A percentile compares a stretch with the other conserved stretches of the same genome.
phyloP scores from a whole-genome alignment of 495 filamentous ascomycete genomes.

The Terfezia claveryi region DNA sequence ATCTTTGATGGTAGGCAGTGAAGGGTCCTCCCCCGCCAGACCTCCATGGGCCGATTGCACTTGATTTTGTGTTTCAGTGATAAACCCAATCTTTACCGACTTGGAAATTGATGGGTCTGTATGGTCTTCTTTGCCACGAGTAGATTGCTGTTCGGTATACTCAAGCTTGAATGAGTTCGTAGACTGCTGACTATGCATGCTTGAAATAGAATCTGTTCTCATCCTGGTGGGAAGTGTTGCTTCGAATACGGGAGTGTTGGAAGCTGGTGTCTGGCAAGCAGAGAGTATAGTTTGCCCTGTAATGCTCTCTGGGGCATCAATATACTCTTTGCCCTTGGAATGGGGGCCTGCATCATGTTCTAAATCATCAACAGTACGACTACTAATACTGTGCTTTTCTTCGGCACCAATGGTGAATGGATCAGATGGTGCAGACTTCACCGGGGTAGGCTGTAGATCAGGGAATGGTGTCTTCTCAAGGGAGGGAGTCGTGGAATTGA shows the following conservation, averaged over 20 bases:
- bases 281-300: too few species aligned
- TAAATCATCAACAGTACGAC: too few species aligned
- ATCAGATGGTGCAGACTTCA: not conserved
- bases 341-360: too few species aligned
- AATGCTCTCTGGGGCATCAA: too few species aligned
- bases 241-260: not conserved
- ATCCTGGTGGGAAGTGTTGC: not conserved
- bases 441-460: not conserved
- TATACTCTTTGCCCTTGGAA: too few species aligned
- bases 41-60: not conserved
- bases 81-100: not conserved
- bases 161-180: not conserved
- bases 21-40: not conserved
- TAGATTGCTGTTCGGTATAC: not conserved
- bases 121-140: not conserved
- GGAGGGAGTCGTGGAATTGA: not conserved
- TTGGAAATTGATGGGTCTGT: not conserved
- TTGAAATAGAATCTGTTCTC: not conserved
- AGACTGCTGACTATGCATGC: not conserved
- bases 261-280: not conserved
- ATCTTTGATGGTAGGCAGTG: not conserved
- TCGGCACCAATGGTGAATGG: not conserved
- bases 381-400: too few species aligned
- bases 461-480: not conserved
- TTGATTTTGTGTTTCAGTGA: not conserved